Conservation (phyloP, 2,329 filamentous ascomycete species). For the Biscogniauxia sp. region DNA sequence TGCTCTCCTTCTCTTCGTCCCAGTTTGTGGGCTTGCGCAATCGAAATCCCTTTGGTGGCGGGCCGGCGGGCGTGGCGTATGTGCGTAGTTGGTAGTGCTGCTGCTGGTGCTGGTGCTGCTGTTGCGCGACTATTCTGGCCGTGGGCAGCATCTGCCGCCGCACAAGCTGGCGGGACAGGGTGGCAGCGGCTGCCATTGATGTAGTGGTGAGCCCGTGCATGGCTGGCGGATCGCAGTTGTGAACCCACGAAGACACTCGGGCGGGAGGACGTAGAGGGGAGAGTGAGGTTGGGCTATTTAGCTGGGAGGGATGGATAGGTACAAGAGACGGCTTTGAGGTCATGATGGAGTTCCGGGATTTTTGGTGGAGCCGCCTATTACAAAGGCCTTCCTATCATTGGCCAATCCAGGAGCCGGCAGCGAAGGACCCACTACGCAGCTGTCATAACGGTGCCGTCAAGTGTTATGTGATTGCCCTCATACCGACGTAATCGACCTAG, state of each 20-base stretch:
- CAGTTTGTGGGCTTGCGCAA: slow-evolving; percentile 70
- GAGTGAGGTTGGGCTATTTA: slow-evolving; percentile 15
- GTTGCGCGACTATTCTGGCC: slow-evolving; percentile 33
- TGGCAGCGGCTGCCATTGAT: slow-evolving; percentile 19
- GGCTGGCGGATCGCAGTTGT: slow-evolving; percentile 24
- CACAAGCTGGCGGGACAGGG: slow-evolving; percentile 33
- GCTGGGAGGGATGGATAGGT: slow-evolving; percentile 14
- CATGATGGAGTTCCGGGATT: slow-evolving; percentile 26
- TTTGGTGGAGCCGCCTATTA: slow-evolving; percentile 29
- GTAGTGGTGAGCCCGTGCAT: slow-evolving; percentile 34
- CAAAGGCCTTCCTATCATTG: slow-evolving; percentile 27
- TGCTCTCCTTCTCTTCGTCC: slow-evolving; percentile 75
- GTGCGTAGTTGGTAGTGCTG: slow-evolving; percentile 16
- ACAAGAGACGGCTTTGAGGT: slow-evolving; percentile 21
- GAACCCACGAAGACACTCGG: slow-evolving; percentile 10
- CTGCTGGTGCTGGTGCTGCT: no score
- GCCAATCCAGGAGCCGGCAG: slow-evolving; percentile 8
- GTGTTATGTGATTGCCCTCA: not conserved
- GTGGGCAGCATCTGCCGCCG: slow-evolving; percentile 28
- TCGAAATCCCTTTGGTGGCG: slow-evolving; percentile 79
- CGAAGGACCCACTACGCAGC: not conserved
- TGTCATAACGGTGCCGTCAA: not conserved
- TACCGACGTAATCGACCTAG: not conserved
- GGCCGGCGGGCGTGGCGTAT: slow-evolving; percentile 71
- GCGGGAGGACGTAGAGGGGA: slow-evolving; percentile 14